phyloP scores from a whole-genome alignment of 306 rosid genomes.

The Begonia peltatifolia region DNA sequence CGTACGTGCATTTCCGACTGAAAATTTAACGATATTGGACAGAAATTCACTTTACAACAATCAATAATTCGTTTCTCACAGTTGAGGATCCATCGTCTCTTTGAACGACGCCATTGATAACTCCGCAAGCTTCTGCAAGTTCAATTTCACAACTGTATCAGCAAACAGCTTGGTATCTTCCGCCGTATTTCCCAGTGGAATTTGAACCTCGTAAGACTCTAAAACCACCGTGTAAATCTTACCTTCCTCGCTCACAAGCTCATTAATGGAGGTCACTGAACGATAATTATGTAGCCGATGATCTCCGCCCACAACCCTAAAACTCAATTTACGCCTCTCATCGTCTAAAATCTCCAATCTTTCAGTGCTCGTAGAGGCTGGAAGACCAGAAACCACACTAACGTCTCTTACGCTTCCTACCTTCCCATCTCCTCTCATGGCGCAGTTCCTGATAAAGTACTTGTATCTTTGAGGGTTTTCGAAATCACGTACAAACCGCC shows the following conservation, averaged over 20 bases:
- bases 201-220: constrained; percentile 1
- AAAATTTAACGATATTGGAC: no score
- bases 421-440: constrained; percentile 1
- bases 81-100: neutral
- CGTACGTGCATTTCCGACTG: no score
- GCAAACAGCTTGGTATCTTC: constrained; percentile 6
- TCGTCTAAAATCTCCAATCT: constrained; percentile 3
- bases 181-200: neutral
- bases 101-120: neutral
- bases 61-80: neutral
- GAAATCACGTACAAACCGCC: constrained; percentile 3
- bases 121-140: constrained; percentile 3
- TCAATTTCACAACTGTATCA: constrained; percentile 6
- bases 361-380: constrained; percentile 5
- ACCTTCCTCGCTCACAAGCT: constrained; percentile 1
- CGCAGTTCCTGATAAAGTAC: neutral
- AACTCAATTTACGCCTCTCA: constrained; percentile 1
- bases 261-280: constrained; percentile 3
- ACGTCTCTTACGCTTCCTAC: constrained; percentile 1
- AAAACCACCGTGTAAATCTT: neutral
- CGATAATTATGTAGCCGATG: constrained; percentile 1
- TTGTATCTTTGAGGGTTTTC: constrained; percentile 3
- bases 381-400: neutral
- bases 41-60: no score
- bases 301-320: constrained; percentile 5